These are phyloP conservation scores for Botryobasidium botryosum DNA, from an alignment of 768 basidiomycete genomes.

Conservation along the genomic window DNA sequence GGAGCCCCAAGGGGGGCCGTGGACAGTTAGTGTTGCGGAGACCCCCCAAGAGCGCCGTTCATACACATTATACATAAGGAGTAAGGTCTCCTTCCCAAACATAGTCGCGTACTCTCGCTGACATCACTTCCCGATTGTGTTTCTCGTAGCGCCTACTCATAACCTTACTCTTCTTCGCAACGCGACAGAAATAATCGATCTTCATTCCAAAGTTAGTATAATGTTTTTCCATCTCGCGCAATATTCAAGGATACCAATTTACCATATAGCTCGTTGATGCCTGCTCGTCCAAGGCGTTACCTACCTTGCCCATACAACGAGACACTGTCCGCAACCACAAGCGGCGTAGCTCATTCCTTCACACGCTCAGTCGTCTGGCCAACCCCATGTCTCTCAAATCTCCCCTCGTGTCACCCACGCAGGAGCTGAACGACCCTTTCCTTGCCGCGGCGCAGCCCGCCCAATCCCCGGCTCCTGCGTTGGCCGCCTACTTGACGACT, in stretches of 20 bases:
- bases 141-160: conserved; percentile 58
- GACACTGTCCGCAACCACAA: neutral
- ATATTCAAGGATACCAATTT: neutral
- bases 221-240: neutral
- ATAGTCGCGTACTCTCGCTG: conserved; percentile 9
- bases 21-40: conserved; percentile 81
- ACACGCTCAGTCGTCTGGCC: conserved; percentile 34
- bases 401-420: conserved; percentile 49
- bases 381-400: conserved; percentile 21
- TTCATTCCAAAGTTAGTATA: conserved; percentile 41
- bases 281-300: conserved; percentile 39
- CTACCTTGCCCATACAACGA: conserved; percentile 26
- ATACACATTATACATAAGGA: conserved; percentile 81
- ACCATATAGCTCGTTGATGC: conserved; percentile 36
- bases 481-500: conserved; percentile 45
- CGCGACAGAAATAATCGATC: conserved; percentile 57
- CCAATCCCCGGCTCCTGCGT: conserved; percentile 9
- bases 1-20: conserved; percentile 49
- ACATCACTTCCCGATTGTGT: conserved; percentile 10
- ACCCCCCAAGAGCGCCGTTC: conserved; percentile 54
- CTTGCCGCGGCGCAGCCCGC: conserved; percentile 16
- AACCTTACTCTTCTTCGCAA: conserved; percentile 75
- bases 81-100: conserved; percentile 30
- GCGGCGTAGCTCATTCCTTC: conserved; percentile 61
- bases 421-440: conserved; percentile 37